Evolutionary conservation across 108 stramenopile genomes (phyloP).

Genomic region (Cyclotella atomus): DNA sequence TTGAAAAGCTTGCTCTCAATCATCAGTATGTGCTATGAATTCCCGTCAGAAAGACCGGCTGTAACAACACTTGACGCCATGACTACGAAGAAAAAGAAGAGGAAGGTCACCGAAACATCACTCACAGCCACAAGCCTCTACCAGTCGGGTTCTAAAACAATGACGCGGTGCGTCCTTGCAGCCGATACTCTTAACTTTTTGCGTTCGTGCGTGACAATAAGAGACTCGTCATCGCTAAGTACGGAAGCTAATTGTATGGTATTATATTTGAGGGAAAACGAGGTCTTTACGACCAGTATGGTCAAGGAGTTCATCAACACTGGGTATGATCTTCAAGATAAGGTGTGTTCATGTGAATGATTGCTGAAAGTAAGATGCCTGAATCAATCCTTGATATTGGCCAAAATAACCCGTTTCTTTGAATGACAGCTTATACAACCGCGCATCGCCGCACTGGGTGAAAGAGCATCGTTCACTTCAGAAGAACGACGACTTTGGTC

Average conservation of each 20-base stretch:
- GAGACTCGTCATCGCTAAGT: neutral
- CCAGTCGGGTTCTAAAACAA: slow-evolving; percentile 29
- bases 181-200: slow-evolving; percentile 30
- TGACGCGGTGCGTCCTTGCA: slow-evolving; percentile 38
- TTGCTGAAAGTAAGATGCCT: slow-evolving; percentile 7
- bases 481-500: slow-evolving; percentile 27
- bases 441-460: neutral
- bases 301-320: slow-evolving; percentile 34
- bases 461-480: neutral
- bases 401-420: too few relatives aligned
- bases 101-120: neutral
- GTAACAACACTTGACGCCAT: neutral
- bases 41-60: slow-evolving; percentile 15
- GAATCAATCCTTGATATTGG: neutral
- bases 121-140: neutral
- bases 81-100: slow-evolving; percentile 33
- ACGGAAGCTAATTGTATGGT: slow-evolving; percentile 8
- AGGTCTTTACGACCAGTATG: slow-evolving; percentile 10
- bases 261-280: slow-evolving; percentile 15
- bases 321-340: slow-evolving; percentile 33
- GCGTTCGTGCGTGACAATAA: slow-evolving; percentile 4
- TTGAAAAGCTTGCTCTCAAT: slow-evolving; percentile 30
- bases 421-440: slow-evolving; percentile 1
- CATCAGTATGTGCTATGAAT: slow-evolving; percentile 34
- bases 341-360: neutral